Evolutionary conservation across 2,329 filamentous ascomycete genomes (phyloP).

Genomic region (Ophiostoma himal-ulmi): DNA sequence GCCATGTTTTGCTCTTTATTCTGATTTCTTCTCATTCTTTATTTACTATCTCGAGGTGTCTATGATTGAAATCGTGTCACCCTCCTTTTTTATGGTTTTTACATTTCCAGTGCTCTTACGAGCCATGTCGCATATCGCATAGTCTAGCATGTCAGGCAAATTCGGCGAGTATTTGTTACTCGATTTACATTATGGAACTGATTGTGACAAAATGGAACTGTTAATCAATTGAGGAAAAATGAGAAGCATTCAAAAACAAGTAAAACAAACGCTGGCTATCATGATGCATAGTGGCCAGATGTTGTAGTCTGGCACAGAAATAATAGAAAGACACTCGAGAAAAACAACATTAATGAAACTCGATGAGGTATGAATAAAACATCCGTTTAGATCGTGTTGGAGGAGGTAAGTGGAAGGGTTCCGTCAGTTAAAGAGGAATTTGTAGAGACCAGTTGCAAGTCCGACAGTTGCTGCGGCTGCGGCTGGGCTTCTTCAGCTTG

Average conservation of each 20-base stretch:
- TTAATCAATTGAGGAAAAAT: background rate
- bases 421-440: background rate
- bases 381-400: constrained; percentile 1
- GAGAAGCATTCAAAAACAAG: background rate
- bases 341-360: background rate
- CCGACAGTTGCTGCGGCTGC: background rate
- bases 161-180: background rate
- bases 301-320: background rate
- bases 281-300: background rate
- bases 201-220: background rate
- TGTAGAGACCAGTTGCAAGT: background rate
- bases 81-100: background rate
- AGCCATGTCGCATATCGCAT: background rate
- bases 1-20: background rate
- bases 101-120: background rate
- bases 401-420: background rate
- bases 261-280: constrained; percentile 8
- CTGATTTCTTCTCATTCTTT: no score
- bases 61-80: background rate
- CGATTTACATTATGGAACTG: background rate
- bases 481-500: background rate
- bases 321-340: background rate
- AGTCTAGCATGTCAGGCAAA: constrained; percentile 11
- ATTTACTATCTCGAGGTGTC: background rate
- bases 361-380: background rate